Evolutionary conservation across 306 rosid genomes (phyloP), one percentile per base, ranked within the genome.

Genomic region (Trifolium dubium): DNA sequence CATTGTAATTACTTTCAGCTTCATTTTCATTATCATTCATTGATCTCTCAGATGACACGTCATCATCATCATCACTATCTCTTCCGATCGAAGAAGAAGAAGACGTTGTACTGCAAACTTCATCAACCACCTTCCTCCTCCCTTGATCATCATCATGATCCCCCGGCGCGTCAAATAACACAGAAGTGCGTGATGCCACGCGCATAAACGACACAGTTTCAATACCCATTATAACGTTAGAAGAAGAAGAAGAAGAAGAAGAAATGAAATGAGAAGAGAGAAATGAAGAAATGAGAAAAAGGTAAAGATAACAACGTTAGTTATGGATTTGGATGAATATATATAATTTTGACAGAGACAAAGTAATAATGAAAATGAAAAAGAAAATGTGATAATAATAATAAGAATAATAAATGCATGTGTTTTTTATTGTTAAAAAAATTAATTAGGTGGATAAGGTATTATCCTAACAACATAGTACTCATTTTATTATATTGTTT

Each of bases 41-140:
- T 1, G 88, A 89, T 68, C 86, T 78, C 55, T 46, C 88, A 6
- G 87, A 80, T 7, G 83, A 86, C 66, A 74, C 81, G 76, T 91
- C 72, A 12, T 56, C 60, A 15, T 64, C 98, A 75, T 50, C 60
- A 28, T 67, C 98, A 75, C 98, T 94, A 77, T 91, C 81, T 75
- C 85, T 88, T 63, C 98, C 98, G 61, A 94, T 91, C 89, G 98
- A 93, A 7, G 97, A 91, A 7, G 97, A 91, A 12, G 93, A 87
- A 43, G 94, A 59, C 11, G 93, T 32, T 7, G 90, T 72, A 64
- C 87, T 81, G 68, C 88, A 87, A 63, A 30, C 46, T 34, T 79
- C 89, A 28, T 72, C 85, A 6, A 39, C 34, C 49, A 37, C 6
- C 6, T 4, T 43, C 75, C 79, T 43, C 75, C 79, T 76, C 18